Evolutionary conservation across 169 alveolate species (phyloP).

Genomic region (Eimeria tenella): DNA sequence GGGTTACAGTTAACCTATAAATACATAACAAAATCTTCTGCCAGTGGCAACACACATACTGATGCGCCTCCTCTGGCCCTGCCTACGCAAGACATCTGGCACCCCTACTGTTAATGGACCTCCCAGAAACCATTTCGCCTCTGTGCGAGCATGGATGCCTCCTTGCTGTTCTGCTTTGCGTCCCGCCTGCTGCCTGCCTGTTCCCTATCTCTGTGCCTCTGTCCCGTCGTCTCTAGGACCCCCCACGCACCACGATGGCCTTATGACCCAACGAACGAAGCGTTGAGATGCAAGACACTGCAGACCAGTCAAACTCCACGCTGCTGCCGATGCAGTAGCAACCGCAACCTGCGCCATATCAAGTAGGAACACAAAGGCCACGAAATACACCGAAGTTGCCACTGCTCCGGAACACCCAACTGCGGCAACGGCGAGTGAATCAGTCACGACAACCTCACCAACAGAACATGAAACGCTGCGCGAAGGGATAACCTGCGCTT

Average conservation of each 20-base stretch:
- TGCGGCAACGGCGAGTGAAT: too few species aligned
- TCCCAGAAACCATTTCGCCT: not conserved
- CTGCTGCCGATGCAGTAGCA: not conserved
- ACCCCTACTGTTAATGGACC: not conserved
- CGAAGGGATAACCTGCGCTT: too few species aligned
- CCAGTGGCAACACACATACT: not conserved
- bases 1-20: conserved; percentile 93
- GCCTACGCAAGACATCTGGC: too few species aligned
- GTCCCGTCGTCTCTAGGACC: not conserved
- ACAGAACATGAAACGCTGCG: too few species aligned
- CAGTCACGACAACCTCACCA: too few species aligned
- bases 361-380: not conserved
- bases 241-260: conserved; percentile 75
- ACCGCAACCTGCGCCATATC: not conserved
- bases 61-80: too few species aligned
- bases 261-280: conserved; percentile 83
- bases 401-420: too few species aligned
- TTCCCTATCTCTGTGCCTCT: not conserved
- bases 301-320: conserved; percentile 94
- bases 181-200: not conserved
- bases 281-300: conserved; percentile 89
- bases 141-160: not conserved
- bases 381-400: too few species aligned
- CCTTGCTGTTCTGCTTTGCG: not conserved
- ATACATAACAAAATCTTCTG: conserved; percentile 79